Percentiles rank a stretch among this genome's conserved stretches.
Evolutionary conservation across 148 eudicot genomes (phyloP).

Genomic region (Chenopodium berlandieri): DNA sequence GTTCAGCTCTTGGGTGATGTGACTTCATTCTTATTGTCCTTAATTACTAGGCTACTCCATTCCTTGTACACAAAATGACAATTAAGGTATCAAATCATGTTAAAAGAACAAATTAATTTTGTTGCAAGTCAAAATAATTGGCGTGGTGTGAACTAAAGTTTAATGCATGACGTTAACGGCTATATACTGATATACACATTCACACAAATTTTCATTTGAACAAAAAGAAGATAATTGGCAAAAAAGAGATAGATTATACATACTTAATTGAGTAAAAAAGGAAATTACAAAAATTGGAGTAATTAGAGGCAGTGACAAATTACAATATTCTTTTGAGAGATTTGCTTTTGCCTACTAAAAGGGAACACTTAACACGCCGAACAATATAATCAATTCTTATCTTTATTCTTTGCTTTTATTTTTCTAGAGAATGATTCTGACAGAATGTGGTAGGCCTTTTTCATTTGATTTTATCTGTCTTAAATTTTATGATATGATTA

Average conservation of each 20-base stretch:
- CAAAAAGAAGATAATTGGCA: neutral
- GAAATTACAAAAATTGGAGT: neutral
- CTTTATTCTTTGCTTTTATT: neutral
- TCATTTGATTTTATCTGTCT: constrained; percentile 2
- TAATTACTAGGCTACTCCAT: no score
- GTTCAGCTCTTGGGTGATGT: no score
- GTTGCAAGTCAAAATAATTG: no score
- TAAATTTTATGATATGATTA: constrained; percentile 26
- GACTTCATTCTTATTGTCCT: no score
- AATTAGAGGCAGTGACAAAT: neutral
- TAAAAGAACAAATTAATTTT: no score
- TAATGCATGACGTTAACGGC: neutral
- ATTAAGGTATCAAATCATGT: no score
- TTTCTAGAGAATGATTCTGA: constrained; percentile 24
- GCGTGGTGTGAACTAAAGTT: no score
- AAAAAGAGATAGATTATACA: neutral
- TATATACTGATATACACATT: neutral
- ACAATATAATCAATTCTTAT: constrained; percentile 10
- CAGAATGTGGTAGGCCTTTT: constrained; percentile 2
- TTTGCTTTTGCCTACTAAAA: constrained; percentile 30
- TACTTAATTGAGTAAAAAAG: neutral
- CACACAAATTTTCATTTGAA: neutral
- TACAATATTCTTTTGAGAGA: constrained; percentile 24
- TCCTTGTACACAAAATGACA: no score
- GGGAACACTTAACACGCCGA: constrained; percentile 29